Percentiles rank a stretch among this genome's conserved stretches.
Evolutionary conservation across 805 yeast genomes (phyloP).

Genomic region (Yarrowia phangngaensis): DNA sequence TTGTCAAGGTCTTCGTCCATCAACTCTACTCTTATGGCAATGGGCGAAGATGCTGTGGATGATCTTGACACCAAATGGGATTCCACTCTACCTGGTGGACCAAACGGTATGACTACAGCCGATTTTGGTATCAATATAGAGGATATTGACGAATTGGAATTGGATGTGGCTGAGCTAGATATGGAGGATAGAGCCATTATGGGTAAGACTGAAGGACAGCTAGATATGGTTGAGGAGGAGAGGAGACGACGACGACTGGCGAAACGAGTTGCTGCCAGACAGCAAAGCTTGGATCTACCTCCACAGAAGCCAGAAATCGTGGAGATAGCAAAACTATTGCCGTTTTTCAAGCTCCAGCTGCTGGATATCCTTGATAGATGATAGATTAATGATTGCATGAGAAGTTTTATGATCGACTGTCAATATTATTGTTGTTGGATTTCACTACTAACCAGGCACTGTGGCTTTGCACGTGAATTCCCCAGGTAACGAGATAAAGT

Average conservation of each 20-base stretch:
- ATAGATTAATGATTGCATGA: too few species aligned
- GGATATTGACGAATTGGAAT: slow-evolving; percentile 10
- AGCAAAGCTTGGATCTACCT: slow-evolving; percentile 19
- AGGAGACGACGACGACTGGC: slow-evolving; percentile 1
- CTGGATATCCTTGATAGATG: slow-evolving; percentile 12
- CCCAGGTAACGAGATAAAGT: too few species aligned
- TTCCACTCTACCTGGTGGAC: slow-evolving; percentile 13
- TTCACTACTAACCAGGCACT: too few species aligned
- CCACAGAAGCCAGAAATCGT: slow-evolving; percentile 35
- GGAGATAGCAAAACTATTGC: slow-evolving; percentile 37
- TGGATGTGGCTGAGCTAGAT: slow-evolving; percentile 24
- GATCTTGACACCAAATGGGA: slow-evolving; percentile 18
- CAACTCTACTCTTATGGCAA: slow-evolving; percentile 9
- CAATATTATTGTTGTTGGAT: too few species aligned
- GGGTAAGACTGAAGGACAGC: slow-evolving; percentile 22
- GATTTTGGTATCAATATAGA: slow-evolving; percentile 20
- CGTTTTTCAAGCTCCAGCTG: slow-evolving; percentile 31
- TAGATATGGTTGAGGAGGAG: slow-evolving; percentile 20
- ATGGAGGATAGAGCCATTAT: slow-evolving; percentile 13
- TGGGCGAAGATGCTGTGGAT: slow-evolving; percentile 6
- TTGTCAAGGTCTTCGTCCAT: neutral
- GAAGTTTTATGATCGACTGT: too few species aligned
- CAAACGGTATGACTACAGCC: slow-evolving; percentile 2
- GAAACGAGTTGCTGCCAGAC: neutral
- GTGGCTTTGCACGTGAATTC: too few species aligned